Evolutionary conservation across 2,329 filamentous ascomycete species (phyloP).

Genomic region (Coleophoma eucalyptorum): DNA sequence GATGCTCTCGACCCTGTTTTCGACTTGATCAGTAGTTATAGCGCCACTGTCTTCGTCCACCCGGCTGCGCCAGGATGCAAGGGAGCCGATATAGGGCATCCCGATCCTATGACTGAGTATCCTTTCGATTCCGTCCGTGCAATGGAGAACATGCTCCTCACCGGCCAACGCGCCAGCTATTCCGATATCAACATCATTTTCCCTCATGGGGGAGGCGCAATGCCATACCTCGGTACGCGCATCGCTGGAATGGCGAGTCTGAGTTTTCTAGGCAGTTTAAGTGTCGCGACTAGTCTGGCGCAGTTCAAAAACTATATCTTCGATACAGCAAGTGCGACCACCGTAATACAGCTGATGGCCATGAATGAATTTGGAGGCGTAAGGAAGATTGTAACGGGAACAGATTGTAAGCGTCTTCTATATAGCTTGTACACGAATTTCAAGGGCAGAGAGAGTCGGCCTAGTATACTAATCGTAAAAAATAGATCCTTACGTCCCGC

Average conservation of each 20-base stretch:
- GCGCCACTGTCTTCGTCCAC: conserved; percentile 39
- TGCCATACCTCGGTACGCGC: conserved; percentile 16
- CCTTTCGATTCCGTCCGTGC: conserved; percentile 45
- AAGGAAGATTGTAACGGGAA: conserved; percentile 18
- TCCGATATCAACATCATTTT: conserved; percentile 5
- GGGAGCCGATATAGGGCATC: conserved; percentile 18
- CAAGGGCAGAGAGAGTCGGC: neutral
- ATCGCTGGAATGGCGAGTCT: conserved; percentile 18
- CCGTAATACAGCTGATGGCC: conserved; percentile 18
- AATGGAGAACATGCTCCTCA: conserved; percentile 6
- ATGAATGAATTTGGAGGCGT: conserved; percentile 20
- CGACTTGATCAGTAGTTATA: conserved; percentile 30
- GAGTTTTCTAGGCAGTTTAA: conserved; percentile 13
- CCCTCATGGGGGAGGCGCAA: conserved; percentile 4
- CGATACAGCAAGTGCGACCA: conserved; percentile 13
- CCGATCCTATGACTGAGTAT: conserved; percentile 39
- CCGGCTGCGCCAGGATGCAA: conserved; percentile 27
- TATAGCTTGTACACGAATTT: neutral
- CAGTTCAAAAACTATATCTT: conserved; percentile 23
- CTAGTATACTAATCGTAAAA: neutral
- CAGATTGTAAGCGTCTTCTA: conserved; percentile 17
- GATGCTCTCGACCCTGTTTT: conserved; percentile 32
- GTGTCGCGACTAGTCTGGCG: conserved; percentile 7
- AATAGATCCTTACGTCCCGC: conserved; percentile 18
- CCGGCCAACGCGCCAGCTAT: conserved; percentile 1